Percentiles rank a stretch among this genome's conserved stretches.
Evolutionary conservation across 441 rosid genomes (phyloP).

Genomic region (Gossypium trilobum): DNA sequence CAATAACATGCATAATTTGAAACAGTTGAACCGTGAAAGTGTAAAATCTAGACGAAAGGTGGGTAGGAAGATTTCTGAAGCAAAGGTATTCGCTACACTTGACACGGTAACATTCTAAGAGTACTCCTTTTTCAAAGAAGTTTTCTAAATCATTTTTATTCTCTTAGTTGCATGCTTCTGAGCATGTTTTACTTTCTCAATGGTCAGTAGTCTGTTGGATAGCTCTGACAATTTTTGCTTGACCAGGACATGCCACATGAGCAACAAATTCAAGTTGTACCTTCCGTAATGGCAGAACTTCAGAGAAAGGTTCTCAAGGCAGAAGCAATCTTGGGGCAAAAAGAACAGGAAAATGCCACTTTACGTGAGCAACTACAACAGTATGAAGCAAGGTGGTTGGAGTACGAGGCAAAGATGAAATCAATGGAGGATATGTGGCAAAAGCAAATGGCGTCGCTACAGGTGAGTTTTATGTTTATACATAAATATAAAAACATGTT

Average conservation of each 20-base stretch:
- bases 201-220: conserved; percentile 5
- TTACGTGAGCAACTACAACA: conserved; percentile 63
- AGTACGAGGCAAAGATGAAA: conserved; percentile 24
- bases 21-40: conserved; percentile 21
- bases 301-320: conserved; percentile 58
- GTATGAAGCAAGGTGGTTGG: conserved; percentile 4
- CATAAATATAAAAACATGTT: neutral
- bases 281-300: conserved; percentile 49
- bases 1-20: conserved; percentile 30
- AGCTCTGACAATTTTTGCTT: conserved; percentile 14
- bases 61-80: conserved; percentile 45
- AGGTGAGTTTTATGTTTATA: neutral
- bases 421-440: neutral
- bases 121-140: neutral
- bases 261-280: conserved; percentile 24
- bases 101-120: neutral
- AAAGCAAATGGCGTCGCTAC: neutral
- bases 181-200: conserved; percentile 10
- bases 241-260: conserved; percentile 48
- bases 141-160: neutral
- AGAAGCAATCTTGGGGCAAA: conserved; percentile 57
- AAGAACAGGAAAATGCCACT: conserved; percentile 73
- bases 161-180: neutral
- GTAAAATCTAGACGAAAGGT: conserved; percentile 31
- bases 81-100: conserved; percentile 45